Conservation (phyloP, 2,329 filamentous ascomycete species). For the Colletotrichum phormii region DNA sequence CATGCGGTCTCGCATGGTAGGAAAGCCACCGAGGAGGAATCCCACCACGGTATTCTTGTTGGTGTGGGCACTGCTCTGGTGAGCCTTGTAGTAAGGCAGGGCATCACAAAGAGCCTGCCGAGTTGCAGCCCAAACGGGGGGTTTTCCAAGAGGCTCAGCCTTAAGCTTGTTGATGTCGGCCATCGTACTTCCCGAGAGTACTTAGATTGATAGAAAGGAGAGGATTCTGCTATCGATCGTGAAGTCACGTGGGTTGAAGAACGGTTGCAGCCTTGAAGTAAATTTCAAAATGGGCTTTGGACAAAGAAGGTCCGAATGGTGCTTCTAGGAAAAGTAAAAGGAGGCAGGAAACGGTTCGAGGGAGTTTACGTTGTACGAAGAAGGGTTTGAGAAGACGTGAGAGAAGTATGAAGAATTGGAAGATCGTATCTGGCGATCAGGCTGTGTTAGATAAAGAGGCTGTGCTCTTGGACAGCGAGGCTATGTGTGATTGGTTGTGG, state of each 20-base stretch:
- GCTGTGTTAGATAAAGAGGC: not conserved
- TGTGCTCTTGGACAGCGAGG: not conserved
- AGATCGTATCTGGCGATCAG: not conserved
- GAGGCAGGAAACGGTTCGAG: not conserved
- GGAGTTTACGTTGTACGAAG: not conserved
- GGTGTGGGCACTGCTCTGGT: constrained; percentile 70
- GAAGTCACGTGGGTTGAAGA: not conserved
- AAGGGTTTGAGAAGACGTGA: not conserved
- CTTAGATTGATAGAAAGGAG: not conserved
- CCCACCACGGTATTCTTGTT: constrained; percentile 61
- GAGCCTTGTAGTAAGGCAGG: constrained; percentile 70
- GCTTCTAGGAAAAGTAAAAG: not conserved
- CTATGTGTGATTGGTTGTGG: not conserved
- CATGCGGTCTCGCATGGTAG: constrained; percentile 67
- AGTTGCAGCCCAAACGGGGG: constrained; percentile 63
- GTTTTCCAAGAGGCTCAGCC: not conserved
- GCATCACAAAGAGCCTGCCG: constrained; percentile 73
- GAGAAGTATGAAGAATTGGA: not conserved
- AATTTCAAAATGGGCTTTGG: not conserved
- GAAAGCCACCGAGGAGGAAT: constrained; percentile 69
- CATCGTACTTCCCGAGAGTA: not conserved
- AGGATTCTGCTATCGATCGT: not conserved
- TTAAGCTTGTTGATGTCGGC: not conserved
- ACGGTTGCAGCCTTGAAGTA: not conserved
- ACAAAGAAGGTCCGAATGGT: not conserved